A percentile compares a stretch with the other conserved stretches of the same genome.
Conservation (phyloP, 345 rosid species). For the Pugionium cornutum region DNA sequence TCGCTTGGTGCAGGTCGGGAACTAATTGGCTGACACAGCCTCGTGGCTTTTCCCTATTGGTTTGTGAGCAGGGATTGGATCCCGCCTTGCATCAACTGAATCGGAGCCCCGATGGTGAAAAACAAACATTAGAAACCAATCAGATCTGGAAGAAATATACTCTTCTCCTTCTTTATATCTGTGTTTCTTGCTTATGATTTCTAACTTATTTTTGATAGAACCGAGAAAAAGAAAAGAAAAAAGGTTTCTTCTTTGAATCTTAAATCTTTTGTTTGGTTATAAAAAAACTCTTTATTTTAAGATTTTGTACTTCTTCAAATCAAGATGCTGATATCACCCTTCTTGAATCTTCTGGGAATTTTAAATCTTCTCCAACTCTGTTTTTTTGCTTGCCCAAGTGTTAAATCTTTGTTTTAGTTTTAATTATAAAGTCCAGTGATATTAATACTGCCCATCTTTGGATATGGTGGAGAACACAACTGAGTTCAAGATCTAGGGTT, state of each 20-base stretch:
- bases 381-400: not conserved
- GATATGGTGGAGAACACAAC: not conserved
- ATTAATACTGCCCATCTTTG: not conserved
- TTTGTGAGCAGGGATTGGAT: conserved; percentile 49
- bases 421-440: not conserved
- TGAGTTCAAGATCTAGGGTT: conserved; percentile 28
- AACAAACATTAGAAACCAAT: not conserved
- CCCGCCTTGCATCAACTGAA: conserved; percentile 99
- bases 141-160: conserved; percentile 24
- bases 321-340: conserved; percentile 2
- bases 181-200: not conserved
- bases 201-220: not conserved
- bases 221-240: not conserved
- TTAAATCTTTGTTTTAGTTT: not conserved
- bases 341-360: not conserved
- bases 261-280: not conserved
- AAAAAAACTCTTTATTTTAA: not conserved
- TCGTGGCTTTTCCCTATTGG: conserved; percentile 27
- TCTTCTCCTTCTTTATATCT: not conserved
- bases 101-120: conserved; percentile 75
- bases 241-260: not conserved
- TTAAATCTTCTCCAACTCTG: not conserved
- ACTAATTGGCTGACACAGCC: conserved; percentile 47
- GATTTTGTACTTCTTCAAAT: not conserved
- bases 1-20: conserved; percentile 99